Percentiles rank a stretch among this genome's conserved stretches.
phyloP scores from a whole-genome alignment of 1,139 yeast genomes.

The Kodamaea sp. region DNA sequence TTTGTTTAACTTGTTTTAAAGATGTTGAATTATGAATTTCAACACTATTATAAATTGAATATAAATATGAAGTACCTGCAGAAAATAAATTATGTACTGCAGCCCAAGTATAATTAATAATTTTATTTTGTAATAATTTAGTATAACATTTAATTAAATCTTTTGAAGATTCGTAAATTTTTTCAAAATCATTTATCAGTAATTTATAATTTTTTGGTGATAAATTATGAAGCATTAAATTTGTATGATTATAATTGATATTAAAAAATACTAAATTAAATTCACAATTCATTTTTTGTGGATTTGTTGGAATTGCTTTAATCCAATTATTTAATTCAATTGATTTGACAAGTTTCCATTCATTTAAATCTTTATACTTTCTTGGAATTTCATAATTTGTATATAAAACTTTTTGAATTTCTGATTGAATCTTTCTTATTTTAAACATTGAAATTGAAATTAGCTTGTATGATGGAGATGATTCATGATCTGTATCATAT shows the following conservation, averaged over 20 bases:
- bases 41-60: slow-evolving; percentile 66
- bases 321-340: slow-evolving; percentile 60
- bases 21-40: slow-evolving; percentile 47
- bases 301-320: slow-evolving; percentile 50
- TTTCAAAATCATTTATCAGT: slow-evolving; percentile 48
- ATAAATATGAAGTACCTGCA: slow-evolving; percentile 84
- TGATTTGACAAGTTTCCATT: slow-evolving; percentile 57
- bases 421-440: slow-evolving; percentile 72
- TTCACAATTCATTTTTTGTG: slow-evolving; percentile 65
- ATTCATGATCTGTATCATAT: not conserved
- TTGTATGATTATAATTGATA: slow-evolving; percentile 74
- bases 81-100: slow-evolving; percentile 84
- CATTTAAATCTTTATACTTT: slow-evolving; percentile 47
- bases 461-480: slow-evolving; percentile 50
- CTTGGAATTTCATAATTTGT: slow-evolving; percentile 72
- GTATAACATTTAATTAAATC: slow-evolving; percentile 64
- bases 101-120: slow-evolving; percentile 87
- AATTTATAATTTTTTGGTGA: slow-evolving; percentile 65
- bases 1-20: slow-evolving; percentile 50
- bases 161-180: slow-evolving; percentile 62
- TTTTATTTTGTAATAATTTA: slow-evolving; percentile 50
- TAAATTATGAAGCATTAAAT: slow-evolving; percentile 69
- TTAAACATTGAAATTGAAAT: slow-evolving; percentile 64
- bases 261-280: slow-evolving; percentile 68
- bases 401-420: slow-evolving; percentile 67